A percentile compares a stretch with the other conserved stretches of the same genome.
These are phyloP conservation scores for Malus hybrid DNA, from an alignment of 331 rosid species.

Conservation along the genomic window DNA sequence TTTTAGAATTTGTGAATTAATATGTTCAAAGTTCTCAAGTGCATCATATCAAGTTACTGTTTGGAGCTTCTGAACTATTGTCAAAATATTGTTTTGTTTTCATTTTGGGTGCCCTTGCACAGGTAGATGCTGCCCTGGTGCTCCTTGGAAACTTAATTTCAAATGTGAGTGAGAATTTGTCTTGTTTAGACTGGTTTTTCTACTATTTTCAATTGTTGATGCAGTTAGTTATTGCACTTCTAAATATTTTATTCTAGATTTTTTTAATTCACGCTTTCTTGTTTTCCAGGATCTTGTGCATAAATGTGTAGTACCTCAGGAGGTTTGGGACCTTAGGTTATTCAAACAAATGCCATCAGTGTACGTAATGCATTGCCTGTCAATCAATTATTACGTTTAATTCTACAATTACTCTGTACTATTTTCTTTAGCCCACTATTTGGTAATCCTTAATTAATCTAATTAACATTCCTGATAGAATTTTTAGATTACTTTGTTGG, in stretches of 20 bases:
- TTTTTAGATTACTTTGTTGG: background rate
- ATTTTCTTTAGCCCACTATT: background rate
- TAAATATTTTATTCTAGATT: background rate
- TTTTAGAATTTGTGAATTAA: background rate
- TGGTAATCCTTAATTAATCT: background rate
- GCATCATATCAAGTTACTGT: background rate
- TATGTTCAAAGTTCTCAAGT: background rate
- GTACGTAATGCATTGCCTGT: slow-evolving; percentile 42
- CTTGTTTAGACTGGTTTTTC: background rate
- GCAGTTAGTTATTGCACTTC: background rate
- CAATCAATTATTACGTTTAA: background rate
- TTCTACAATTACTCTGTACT: background rate
- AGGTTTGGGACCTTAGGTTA: slow-evolving; percentile 83
- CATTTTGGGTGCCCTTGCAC: slow-evolving; percentile 27
- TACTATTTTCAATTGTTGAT: background rate
- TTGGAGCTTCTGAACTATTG: background rate
- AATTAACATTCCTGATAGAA: background rate
- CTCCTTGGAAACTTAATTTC: slow-evolving; percentile 78
- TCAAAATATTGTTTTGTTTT: slow-evolving; percentile 14
- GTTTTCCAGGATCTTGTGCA: slow-evolving; percentile 52
- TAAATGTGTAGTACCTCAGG: slow-evolving; percentile 66
- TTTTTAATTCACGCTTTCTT: slow-evolving; percentile 19
- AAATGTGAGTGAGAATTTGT: slow-evolving; percentile 45
- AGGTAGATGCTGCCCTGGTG: slow-evolving; percentile 79
- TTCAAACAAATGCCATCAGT: slow-evolving; percentile 63